Conservation (phyloP, 257 asterid genomes). For the Euphrasia confusa region DNA sequence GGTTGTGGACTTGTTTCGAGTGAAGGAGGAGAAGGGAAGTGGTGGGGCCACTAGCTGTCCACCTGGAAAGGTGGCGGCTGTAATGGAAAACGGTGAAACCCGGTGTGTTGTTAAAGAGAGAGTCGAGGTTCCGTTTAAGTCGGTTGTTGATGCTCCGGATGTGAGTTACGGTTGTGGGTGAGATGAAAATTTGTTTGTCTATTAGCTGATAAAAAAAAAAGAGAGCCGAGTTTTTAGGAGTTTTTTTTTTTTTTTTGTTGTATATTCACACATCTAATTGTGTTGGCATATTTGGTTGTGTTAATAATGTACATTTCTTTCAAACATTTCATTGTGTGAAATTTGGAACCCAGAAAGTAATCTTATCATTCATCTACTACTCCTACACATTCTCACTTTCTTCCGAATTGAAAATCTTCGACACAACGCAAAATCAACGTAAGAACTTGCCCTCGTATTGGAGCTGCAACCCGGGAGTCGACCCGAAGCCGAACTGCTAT, state of each 20-base stretch:
- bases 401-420: not conserved
- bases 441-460: not conserved
- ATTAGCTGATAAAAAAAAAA: not conserved
- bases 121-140: conserved; percentile 79
- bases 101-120: conserved; percentile 84
- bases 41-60: conserved; percentile 38
- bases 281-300: not conserved
- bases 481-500: not conserved
- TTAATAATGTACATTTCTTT: too few species aligned
- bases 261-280: conserved; percentile 24
- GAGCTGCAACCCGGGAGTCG: not conserved
- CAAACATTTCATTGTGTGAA: too few species aligned
- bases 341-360: too few species aligned
- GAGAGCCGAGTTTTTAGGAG: conserved; percentile 11
- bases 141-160: conserved; percentile 65
- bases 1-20: conserved; percentile 39
- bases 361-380: too few species aligned
- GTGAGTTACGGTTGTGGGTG: conserved; percentile 90
- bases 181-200: conserved; percentile 11
- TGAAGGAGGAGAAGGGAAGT: conserved; percentile 26
- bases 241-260: conserved; percentile 21
- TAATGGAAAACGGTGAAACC: conserved; percentile 68
- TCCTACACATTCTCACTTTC: not conserved
- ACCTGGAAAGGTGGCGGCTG: conserved; percentile 63
- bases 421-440: not conserved